Evolutionary conservation across 345 rosid species (phyloP).

Genomic region (Eucalyptus cladocalyx): DNA sequence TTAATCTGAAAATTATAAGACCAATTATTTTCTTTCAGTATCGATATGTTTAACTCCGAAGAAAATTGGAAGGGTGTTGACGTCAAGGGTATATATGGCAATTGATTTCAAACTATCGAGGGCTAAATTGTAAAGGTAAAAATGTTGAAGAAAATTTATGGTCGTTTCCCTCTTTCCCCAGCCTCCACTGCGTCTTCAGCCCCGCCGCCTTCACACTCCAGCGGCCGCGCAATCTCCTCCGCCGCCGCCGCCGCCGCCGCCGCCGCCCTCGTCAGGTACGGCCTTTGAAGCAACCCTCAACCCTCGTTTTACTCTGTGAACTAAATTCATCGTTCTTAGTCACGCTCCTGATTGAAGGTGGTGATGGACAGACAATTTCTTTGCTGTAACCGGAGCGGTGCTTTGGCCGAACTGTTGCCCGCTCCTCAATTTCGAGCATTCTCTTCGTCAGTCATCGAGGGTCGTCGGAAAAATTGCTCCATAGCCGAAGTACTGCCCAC

Average conservation of each 20-base stretch:
- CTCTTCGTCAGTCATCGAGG: neutral
- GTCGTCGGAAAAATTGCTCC: neutral
- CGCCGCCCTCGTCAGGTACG: neutral
- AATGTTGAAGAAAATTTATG: no score
- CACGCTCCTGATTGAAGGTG: slow-evolving; percentile 3
- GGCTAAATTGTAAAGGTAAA: no score
- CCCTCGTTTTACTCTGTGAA: neutral
- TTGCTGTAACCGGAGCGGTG: neutral
- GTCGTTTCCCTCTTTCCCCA: neutral
- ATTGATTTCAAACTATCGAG: no score
- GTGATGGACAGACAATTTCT: slow-evolving; percentile 15
- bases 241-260: neutral
- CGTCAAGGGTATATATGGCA: neutral
- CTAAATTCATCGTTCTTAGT: neutral
- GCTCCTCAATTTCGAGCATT: neutral
- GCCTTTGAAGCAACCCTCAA: neutral
- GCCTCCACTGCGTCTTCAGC: fast-evolving
- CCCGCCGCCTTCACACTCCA: neutral
- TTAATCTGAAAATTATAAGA: neutral
- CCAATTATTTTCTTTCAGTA: neutral
- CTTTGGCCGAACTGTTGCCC: neutral
- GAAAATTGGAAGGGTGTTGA: neutral
- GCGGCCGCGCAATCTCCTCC: neutral
- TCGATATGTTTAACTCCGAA: neutral
- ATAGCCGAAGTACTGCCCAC: neutral